Conservation (phyloP, 805 yeast genomes). For the Jamesozyma rosinii region DNA sequence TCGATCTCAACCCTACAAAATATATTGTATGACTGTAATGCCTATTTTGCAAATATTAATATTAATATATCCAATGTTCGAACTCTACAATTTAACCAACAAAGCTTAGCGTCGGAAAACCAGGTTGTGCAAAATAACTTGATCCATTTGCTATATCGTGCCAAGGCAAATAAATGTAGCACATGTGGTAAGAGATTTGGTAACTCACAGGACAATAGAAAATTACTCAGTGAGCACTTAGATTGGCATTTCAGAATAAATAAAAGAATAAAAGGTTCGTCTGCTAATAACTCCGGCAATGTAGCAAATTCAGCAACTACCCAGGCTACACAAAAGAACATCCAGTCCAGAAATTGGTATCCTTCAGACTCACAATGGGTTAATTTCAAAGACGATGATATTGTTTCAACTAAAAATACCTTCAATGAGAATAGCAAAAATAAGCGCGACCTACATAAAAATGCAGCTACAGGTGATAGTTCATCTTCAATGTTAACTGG, state of each 20-base stretch:
- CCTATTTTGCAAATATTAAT: constrained; percentile 25
- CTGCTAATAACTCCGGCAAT: constrained; percentile 11
- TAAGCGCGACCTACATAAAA: background rate
- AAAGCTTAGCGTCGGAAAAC: constrained; percentile 26
- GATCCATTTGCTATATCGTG: constrained; percentile 25
- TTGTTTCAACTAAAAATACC: constrained; percentile 32
- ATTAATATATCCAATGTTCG: constrained; percentile 24
- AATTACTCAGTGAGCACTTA: constrained; percentile 54
- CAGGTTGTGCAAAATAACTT: constrained; percentile 24
- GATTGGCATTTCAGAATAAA: constrained; percentile 96
- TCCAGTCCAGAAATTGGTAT: constrained; percentile 78
- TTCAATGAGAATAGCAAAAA: constrained; percentile 3
- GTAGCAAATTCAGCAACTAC: constrained; percentile 6
- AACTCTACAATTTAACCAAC: constrained; percentile 27
- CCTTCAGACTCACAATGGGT: constrained; percentile 65
- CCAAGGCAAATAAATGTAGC: constrained; percentile 70
- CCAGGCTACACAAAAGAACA: constrained; percentile 26
- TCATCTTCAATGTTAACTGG: background rate
- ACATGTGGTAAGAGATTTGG: constrained; percentile 84
- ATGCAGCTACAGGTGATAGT: too few relatives aligned
- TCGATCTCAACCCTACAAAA: constrained; percentile 16
- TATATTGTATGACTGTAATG: constrained; percentile 25
- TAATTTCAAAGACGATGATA: constrained; percentile 59
- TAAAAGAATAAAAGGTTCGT: constrained; percentile 51
- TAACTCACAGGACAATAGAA: constrained; percentile 46